Percentiles rank a stretch among this genome's conserved stretches.
Evolutionary conservation across 2,329 filamentous ascomycete genomes (phyloP).

Genomic region (Penicillium sp.): DNA sequence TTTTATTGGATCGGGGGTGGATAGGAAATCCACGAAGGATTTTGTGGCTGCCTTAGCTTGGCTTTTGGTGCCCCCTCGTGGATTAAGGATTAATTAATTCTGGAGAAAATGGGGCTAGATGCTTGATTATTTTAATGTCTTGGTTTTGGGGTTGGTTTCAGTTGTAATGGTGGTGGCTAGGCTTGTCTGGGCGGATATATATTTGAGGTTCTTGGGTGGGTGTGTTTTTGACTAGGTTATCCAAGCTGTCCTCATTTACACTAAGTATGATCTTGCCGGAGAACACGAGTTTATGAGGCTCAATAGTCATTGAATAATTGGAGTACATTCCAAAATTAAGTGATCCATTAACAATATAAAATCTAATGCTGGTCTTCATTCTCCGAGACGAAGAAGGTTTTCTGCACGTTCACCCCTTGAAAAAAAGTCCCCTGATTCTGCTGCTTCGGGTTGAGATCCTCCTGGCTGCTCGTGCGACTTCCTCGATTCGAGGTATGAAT

Average conservation of each 20-base stretch:
- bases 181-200: neutral
- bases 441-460: constrained; percentile 40
- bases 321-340: neutral
- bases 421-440: constrained; percentile 28
- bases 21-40: neutral
- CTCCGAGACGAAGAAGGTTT: constrained; percentile 42
- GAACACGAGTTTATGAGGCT: too few species aligned
- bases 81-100: neutral
- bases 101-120: neutral
- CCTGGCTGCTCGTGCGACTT: constrained; percentile 42
- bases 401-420: constrained; percentile 43
- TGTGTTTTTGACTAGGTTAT: too few species aligned
- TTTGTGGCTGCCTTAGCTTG: constrained; percentile 5
- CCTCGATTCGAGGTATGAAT: constrained; percentile 35
- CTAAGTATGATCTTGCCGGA: too few species aligned
- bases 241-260: too few species aligned
- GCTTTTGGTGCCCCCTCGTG: neutral
- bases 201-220: neutral
- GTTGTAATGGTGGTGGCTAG: neutral
- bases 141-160: neutral
- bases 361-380: constrained; percentile 23
- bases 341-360: neutral
- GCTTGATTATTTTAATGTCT: neutral
- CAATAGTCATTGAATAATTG: too few species aligned
- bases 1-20: neutral